phyloP scores from a whole-genome alignment of 2,329 filamentous ascomycete species.

The Pyrenochaeta sp. region DNA sequence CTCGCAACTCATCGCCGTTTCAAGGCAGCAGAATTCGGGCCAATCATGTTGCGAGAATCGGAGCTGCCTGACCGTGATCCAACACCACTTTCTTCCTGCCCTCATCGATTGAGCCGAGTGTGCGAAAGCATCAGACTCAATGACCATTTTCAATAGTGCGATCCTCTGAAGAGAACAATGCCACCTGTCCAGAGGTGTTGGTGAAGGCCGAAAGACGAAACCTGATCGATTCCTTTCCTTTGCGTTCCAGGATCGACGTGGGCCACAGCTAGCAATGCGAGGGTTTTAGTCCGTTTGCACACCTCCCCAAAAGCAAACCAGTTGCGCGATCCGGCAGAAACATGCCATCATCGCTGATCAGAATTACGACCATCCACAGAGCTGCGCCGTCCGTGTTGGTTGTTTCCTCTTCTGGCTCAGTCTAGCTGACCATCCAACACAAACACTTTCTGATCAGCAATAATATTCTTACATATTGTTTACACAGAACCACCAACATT shows the following conservation, averaged over 20 bases:
- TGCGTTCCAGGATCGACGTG: no score
- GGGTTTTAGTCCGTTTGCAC: neutral
- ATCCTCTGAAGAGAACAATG: neutral
- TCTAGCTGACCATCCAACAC: no score
- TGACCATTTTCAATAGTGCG: neutral
- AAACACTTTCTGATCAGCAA: no score
- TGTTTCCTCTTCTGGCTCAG: no score
- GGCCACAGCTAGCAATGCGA: no score
- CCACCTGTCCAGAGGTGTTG: no score
- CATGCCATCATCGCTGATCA: neutral
- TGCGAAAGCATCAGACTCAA: neutral
- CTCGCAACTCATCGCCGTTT: slow-evolving; percentile 24
- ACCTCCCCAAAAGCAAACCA: neutral
- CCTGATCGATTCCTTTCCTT: no score
- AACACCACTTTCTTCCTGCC: neutral
- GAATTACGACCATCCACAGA: neutral
- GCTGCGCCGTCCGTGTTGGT: no score
- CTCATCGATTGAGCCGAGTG: neutral
- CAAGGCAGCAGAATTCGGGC: slow-evolving; percentile 40
- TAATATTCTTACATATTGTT: no score
- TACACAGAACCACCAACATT: neutral
- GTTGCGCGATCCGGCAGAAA: neutral
- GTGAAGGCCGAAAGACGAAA: no score
- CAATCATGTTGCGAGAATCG: slow-evolving; percentile 29
- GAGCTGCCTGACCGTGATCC: slow-evolving; percentile 28